Evolutionary conservation across 495 filamentous ascomycete genomes (phyloP), one percentile per base, ranked within the genome.

Genomic region (Corynascus novoguineensis): DNA sequence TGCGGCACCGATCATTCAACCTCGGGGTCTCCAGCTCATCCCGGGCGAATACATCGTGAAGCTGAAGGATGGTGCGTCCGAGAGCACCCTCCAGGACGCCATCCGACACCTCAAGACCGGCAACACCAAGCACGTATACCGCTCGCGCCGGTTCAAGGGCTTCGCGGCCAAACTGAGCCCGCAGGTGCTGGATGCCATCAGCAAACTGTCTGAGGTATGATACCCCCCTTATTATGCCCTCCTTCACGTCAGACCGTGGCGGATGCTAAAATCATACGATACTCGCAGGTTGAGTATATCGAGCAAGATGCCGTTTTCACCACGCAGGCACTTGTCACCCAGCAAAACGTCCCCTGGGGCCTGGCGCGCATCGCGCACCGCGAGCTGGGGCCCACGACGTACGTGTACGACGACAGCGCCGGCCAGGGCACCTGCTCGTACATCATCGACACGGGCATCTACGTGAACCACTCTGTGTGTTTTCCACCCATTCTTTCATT

Each of bases 401-500:
- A 86, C 67, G 59, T 79, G 60, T 87, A 87, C 62, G 83, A 87
- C 61, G 64, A 58, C 22, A 75, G 63, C 53, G 83, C 83, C 35
- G 83, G 85, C 29, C 34, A 68, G n/a, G 83, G 81, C 24, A 78
- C 78, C 55, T 83, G 74, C 53, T 70, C 76, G 50, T 86, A 86
- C 57, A 72, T 86, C 49, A 74, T 86, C 48, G 84, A 81, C 62
- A 78, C 75, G 15, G 84, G 84, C 59, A 80, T 86, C 64, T 75
- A 79, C 55, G 73, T 70, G 25, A 44, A 62, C 6, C 83, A 87
- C 66, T 56, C 57, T 19, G 60, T 75, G 69, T 6, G 71, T 34
- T 24, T 28, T 24, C 38, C n/a, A n/a, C n/a, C n/a, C n/a, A n/a
- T n/a, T 64, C 75, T 35, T 75, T 37, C 21, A 7, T 17, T 9